A percentile compares a stretch with the other conserved stretches of the same genome.
Conservation (phyloP, 768 basidiomycete species). For the Boletus huronensis region DNA sequence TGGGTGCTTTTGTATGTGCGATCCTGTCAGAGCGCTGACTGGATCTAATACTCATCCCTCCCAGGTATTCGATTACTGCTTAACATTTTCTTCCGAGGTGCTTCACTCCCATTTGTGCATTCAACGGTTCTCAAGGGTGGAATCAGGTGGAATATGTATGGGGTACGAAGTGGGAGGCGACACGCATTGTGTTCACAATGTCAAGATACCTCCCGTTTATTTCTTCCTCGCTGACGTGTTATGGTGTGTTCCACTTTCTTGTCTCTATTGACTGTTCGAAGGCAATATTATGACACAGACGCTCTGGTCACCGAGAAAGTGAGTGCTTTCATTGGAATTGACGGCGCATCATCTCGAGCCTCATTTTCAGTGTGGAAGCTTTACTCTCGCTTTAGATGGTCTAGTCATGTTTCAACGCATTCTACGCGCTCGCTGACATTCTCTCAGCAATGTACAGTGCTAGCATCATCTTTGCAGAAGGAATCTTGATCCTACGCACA, state of each 20-base stretch:
- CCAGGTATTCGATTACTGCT: slow-evolving; percentile 22
- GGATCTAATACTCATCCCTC: not conserved
- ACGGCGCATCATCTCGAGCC: not conserved
- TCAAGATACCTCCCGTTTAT: slow-evolving; percentile 29
- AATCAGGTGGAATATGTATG: slow-evolving; percentile 23
- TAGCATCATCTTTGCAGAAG: slow-evolving; percentile 16
- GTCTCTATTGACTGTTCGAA: not conserved
- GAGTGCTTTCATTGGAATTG: not conserved
- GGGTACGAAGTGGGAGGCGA: slow-evolving; percentile 21
- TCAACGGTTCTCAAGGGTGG: not conserved
- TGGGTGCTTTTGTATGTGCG: slow-evolving; percentile 16
- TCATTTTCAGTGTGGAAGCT: slow-evolving; percentile 17
- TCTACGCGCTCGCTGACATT: not conserved
- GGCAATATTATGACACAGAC: slow-evolving; percentile 1
- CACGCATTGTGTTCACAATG: slow-evolving; percentile 25
- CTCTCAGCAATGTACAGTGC: slow-evolving; percentile 11
- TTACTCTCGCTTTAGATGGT: slow-evolving; percentile 21
- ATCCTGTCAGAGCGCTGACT: not conserved
- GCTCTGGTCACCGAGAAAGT: slow-evolving; percentile 3
- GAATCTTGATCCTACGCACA: slow-evolving; percentile 26
- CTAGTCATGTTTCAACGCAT: not conserved
- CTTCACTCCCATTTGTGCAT: not conserved
- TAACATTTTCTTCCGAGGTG: slow-evolving; percentile 25
- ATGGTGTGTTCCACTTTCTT: slow-evolving; percentile 8
- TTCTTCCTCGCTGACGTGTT: slow-evolving; percentile 15